phyloP scores from a whole-genome alignment of 306 rosid genomes.

The Nissolia schottii region DNA sequence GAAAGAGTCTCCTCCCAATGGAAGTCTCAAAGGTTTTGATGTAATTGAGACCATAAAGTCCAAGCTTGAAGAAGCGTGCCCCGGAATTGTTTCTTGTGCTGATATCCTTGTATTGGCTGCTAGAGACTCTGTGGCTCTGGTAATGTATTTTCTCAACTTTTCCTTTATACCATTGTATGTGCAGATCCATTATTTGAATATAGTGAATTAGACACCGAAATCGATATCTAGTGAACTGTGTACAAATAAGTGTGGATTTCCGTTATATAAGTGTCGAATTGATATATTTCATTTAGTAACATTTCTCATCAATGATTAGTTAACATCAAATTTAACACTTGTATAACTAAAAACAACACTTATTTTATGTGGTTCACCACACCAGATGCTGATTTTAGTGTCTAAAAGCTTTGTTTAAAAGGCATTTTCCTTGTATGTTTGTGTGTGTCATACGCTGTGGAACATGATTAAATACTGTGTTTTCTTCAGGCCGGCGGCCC shows the following conservation, averaged over 20 bases:
- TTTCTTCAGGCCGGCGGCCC: slow-evolving; percentile 38
- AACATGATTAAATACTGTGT: slow-evolving; percentile 1
- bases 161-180: background rate
- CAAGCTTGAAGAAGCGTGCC: slow-evolving; percentile 38
- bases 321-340: too few relatives aligned
- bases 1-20: slow-evolving; percentile 32
- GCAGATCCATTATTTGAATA: too few relatives aligned
- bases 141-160: background rate
- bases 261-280: too few relatives aligned
- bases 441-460: background rate
- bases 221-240: too few relatives aligned
- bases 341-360: too few relatives aligned
- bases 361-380: too few relatives aligned
- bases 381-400: too few relatives aligned
- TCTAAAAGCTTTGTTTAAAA: too few relatives aligned
- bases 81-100: slow-evolving; percentile 42
- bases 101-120: slow-evolving; percentile 44
- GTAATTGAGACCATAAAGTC: slow-evolving; percentile 34
- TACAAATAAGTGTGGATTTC: too few relatives aligned
- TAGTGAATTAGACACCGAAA: too few relatives aligned
- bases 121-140: slow-evolving; percentile 40
- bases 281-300: too few relatives aligned
- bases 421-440: background rate
- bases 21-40: slow-evolving; percentile 39
- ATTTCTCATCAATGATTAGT: too few relatives aligned